Percentiles rank a stretch among this genome's conserved stretches.
phyloP scores from a whole-genome alignment of 306 rosid genomes.

The Fragaria ananassa region DNA sequence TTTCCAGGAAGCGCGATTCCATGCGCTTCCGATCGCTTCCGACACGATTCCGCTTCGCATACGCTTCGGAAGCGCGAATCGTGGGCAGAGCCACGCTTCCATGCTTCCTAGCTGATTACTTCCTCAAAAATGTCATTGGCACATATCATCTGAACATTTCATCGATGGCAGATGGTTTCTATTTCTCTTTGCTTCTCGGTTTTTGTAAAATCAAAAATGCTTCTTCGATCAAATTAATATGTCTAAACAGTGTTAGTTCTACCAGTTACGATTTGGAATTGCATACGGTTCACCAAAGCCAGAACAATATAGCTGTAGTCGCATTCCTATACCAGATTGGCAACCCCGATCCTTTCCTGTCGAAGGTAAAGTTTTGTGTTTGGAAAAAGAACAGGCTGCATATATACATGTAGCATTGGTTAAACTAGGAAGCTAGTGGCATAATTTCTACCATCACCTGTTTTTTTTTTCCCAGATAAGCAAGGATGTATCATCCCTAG shows the following conservation, averaged over 20 bases:
- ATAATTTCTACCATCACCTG: neutral
- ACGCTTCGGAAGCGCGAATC: no score
- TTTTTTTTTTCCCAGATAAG: neutral
- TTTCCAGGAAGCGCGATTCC: no score
- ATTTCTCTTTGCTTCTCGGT: neutral
- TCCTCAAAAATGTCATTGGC: conserved; percentile 38
- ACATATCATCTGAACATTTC: conserved; percentile 39
- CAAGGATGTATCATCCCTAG: neutral
- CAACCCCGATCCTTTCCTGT: conserved; percentile 41
- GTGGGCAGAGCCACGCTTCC: no score
- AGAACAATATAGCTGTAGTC: conserved; percentile 42
- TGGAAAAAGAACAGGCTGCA: neutral
- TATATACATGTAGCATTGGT: neutral
- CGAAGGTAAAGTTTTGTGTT: conserved; percentile 35
- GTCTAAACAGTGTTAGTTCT: neutral
- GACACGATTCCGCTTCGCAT: no score
- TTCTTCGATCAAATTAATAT: neutral
- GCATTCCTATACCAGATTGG: conserved; percentile 56
- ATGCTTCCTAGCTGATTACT: no score
- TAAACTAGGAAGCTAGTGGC: neutral
- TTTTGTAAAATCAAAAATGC: neutral
- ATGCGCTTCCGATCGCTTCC: no score
- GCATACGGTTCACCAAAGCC: conserved; percentile 60
- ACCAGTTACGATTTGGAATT: conserved; percentile 69
- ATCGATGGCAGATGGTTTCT: conserved; percentile 33